These are phyloP conservation scores for Laburnicola sp. DNA, from an alignment of 2,329 filamentous ascomycete genomes.

Conservation along the genomic window DNA sequence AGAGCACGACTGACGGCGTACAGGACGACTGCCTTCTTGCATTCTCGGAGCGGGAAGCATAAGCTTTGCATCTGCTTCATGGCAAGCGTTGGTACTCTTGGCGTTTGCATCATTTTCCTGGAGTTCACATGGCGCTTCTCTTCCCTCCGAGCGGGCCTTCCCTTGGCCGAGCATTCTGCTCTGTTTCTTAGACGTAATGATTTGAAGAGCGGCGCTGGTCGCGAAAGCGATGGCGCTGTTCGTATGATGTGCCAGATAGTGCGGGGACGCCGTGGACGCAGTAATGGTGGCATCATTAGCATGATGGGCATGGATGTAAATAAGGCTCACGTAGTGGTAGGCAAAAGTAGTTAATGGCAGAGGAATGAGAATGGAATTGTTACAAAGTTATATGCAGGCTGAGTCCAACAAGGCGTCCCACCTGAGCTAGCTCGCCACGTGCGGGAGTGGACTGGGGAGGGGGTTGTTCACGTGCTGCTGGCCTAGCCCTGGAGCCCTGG, in stretches of 20 bases:
- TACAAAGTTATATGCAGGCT: too few species aligned
- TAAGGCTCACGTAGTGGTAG: slow-evolving; percentile 2
- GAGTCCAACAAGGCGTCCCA: too few species aligned
- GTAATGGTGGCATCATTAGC: slow-evolving; percentile 14
- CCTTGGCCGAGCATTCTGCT: slow-evolving; percentile 14
- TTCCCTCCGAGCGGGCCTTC: not conserved
- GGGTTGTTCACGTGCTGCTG: too few species aligned
- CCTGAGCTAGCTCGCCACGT: too few species aligned
- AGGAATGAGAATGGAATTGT: slow-evolving; percentile 1
- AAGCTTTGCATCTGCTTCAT: slow-evolving; percentile 20
- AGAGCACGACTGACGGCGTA: slow-evolving; percentile 18
- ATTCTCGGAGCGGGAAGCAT: slow-evolving; percentile 55
- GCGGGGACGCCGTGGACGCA: not conserved
- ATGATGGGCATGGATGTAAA: not conserved
- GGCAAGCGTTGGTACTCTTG: slow-evolving; percentile 28
- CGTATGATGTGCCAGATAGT: slow-evolving; percentile 20
- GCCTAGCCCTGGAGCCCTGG: too few species aligned
- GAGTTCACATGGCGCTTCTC: slow-evolving; percentile 26
- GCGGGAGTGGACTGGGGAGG: too few species aligned
- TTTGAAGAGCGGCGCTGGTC: slow-evolving; percentile 23
- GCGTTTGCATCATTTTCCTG: slow-evolving; percentile 29
- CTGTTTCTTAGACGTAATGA: slow-evolving; percentile 34
- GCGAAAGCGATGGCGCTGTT: slow-evolving; percentile 10
- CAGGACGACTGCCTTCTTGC: slow-evolving; percentile 83
- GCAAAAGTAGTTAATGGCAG: slow-evolving; percentile 20